phyloP scores from a whole-genome alignment of 495 filamentous ascomycete species.

The Neurospora hispaniola region DNA sequence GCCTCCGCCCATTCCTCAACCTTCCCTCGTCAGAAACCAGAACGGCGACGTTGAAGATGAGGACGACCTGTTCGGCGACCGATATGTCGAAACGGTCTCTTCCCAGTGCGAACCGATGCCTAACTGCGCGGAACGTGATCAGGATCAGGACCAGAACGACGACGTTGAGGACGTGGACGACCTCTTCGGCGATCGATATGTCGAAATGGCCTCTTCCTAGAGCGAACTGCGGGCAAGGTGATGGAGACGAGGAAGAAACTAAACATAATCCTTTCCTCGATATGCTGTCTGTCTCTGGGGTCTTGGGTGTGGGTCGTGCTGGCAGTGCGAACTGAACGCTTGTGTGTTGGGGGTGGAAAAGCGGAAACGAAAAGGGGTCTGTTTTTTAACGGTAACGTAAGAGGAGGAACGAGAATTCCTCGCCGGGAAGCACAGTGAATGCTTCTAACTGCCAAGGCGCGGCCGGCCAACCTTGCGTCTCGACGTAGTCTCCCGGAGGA shows the following conservation, averaged over 20 bases:
- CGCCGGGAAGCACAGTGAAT: neutral
- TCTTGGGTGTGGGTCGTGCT: neutral
- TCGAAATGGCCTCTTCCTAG: neutral
- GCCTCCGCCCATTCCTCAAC: neutral
- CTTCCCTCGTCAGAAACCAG: neutral
- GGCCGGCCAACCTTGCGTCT: neutral
- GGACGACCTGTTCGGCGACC: no score
- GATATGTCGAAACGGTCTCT: no score
- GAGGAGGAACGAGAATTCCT: neutral
- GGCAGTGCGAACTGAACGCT: neutral
- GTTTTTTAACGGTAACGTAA: neutral
- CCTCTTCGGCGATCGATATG: no score
- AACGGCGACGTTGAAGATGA: no score
- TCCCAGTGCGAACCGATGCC: neutral
- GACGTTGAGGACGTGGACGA: no score
- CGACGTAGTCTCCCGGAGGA: neutral
- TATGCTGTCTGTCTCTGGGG: neutral
- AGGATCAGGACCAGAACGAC: no score
- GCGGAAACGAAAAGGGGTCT: neutral
- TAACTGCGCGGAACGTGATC: no score
- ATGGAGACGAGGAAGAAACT: no score
- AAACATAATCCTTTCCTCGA: neutral
- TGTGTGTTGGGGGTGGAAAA: neutral
- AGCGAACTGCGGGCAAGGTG: neutral
- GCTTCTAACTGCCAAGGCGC: neutral